phyloP scores from a whole-genome alignment of 768 basidiomycete species.

The Boletus sensibilis region DNA sequence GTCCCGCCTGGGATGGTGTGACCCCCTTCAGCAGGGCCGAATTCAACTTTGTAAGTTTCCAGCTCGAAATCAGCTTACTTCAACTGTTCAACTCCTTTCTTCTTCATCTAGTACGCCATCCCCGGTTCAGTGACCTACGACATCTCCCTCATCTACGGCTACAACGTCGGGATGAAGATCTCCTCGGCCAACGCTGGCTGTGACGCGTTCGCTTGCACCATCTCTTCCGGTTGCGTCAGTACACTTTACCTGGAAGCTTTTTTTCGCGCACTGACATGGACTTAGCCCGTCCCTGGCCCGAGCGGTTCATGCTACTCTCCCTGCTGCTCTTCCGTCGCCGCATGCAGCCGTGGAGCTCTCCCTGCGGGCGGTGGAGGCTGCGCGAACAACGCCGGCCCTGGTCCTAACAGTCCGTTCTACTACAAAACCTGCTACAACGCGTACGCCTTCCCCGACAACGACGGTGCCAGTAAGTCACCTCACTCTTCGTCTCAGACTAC shows the following conservation, averaged over 20 bases:
- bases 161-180: slow-evolving; percentile 23
- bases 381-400: slow-evolving; percentile 14
- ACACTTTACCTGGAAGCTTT: background rate
- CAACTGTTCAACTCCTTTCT: no score
- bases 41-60: slow-evolving; percentile 26
- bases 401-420: slow-evolving; percentile 20
- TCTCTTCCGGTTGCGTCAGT: slow-evolving; percentile 23
- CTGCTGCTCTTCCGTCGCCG: slow-evolving; percentile 11
- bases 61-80: background rate
- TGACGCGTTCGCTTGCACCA: slow-evolving; percentile 21
- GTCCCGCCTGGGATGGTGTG: slow-evolving; percentile 20
- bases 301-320: slow-evolving; percentile 16
- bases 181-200: slow-evolving; percentile 15
- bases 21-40: slow-evolving; percentile 16
- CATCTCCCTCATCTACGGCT: slow-evolving; percentile 35
- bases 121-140: slow-evolving; percentile 32
- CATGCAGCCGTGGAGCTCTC: slow-evolving; percentile 17
- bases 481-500: no score
- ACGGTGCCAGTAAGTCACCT: slow-evolving; percentile 11
- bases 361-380: slow-evolving; percentile 14
- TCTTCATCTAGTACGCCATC: slow-evolving; percentile 17
- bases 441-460: slow-evolving; percentile 20
- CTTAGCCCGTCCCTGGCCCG: slow-evolving; percentile 16
- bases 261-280: background rate
- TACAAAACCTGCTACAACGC: slow-evolving; percentile 18